phyloP scores from a whole-genome alignment of 2,329 filamentous ascomycete genomes.

The Lasiodiplodia theobromae region DNA sequence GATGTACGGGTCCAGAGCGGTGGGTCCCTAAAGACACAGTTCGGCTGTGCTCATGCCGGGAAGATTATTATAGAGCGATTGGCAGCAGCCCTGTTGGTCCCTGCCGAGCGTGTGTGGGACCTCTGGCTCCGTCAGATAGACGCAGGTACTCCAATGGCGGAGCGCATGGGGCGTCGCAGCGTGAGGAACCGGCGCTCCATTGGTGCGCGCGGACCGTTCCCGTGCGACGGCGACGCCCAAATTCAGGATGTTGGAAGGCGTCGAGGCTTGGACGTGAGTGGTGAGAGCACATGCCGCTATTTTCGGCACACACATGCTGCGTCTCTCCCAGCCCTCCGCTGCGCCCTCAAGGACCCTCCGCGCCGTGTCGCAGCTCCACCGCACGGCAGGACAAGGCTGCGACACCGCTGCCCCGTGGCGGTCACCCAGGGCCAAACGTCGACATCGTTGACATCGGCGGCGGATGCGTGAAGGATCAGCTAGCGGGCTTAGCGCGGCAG shows the following conservation, averaged over 20 bases:
- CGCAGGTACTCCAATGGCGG: conserved; percentile 30
- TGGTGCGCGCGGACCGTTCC: conserved; percentile 30
- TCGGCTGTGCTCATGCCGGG: conserved; percentile 29
- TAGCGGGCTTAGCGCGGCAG: conserved; percentile 20
- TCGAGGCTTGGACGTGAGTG: conserved; percentile 29
- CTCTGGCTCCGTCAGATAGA: conserved; percentile 14
- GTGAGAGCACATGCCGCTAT: conserved; percentile 22
- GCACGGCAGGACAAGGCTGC: neutral
- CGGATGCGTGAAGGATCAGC: conserved; percentile 19
- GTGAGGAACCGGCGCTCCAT: conserved; percentile 2
- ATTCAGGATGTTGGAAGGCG: conserved; percentile 21
- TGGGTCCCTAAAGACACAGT: conserved; percentile 29
- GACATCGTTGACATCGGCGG: conserved; percentile 16
- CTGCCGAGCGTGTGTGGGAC: conserved; percentile 21
- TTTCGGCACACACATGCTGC: conserved; percentile 25
- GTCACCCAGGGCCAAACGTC: neutral
- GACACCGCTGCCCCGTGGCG: conserved; percentile 5
- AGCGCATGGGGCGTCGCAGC: conserved; percentile 13
- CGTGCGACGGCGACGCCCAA: conserved; percentile 27
- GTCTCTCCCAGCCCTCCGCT: conserved; percentile 20
- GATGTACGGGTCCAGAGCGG: conserved; percentile 23
- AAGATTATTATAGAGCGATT: conserved; percentile 28
- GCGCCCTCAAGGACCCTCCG: conserved; percentile 6
- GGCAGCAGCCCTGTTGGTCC: conserved; percentile 16
- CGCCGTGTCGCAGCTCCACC: neutral